Evolutionary conservation across 805 yeast species (phyloP).

Genomic region (Suhomyces vadensis): DNA sequence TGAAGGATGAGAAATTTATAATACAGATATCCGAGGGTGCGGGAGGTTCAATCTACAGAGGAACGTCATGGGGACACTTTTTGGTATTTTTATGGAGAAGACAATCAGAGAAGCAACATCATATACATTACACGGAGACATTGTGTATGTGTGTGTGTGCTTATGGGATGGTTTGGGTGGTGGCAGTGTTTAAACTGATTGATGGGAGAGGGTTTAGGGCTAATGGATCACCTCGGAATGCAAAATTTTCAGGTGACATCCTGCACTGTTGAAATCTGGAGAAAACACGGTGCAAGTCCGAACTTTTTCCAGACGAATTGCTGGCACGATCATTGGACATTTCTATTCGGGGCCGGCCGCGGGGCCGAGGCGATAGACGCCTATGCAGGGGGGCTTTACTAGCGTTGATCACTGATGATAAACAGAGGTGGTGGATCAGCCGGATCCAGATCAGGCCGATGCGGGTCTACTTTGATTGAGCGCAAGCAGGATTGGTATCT

Average conservation of each 20-base stretch:
- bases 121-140: not conserved
- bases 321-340: slow-evolving; percentile 19
- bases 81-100: no score
- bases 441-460: no score
- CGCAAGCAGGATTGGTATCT: no score
- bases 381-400: no score
- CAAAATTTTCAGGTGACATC: slow-evolving; percentile 3
- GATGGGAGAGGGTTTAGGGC: not conserved
- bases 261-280: slow-evolving; percentile 11
- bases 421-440: no score
- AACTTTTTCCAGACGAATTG: slow-evolving; percentile 14
- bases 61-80: not conserved
- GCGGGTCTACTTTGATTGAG: no score
- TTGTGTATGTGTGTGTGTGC: not conserved
- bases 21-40: slow-evolving; percentile 11
- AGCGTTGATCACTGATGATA: no score
- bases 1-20: slow-evolving; percentile 24
- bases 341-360: slow-evolving; percentile 23
- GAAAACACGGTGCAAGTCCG: slow-evolving; percentile 20
- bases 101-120: no score
- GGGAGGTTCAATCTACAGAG: no score
- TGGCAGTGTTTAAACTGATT: not conserved
- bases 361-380: slow-evolving; percentile 10
- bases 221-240: not conserved
- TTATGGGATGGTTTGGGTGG: not conserved